Evolutionary conservation across 2,329 filamentous ascomycete genomes (phyloP).

Genomic region (Pyricularia grisea): DNA sequence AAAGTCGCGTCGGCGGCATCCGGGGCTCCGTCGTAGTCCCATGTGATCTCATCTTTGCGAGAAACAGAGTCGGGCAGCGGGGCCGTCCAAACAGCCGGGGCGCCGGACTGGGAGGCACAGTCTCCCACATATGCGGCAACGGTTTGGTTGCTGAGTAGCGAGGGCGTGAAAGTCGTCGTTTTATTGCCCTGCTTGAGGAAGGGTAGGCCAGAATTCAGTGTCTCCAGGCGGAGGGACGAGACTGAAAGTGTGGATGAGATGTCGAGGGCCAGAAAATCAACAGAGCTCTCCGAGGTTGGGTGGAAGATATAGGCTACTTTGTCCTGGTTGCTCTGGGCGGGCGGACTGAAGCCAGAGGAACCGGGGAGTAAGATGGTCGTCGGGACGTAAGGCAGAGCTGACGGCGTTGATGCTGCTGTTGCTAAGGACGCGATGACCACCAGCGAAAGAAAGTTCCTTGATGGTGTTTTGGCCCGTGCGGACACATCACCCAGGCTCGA

Average conservation of each 20-base stretch:
- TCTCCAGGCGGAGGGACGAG: slow-evolving; percentile 32
- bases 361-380: slow-evolving; percentile 58
- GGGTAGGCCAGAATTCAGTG: slow-evolving; percentile 47
- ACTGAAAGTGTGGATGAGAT: slow-evolving; percentile 47
- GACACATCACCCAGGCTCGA: not conserved
- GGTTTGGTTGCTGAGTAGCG: slow-evolving; percentile 57
- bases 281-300: slow-evolving; percentile 30
- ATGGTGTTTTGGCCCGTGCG: not conserved
- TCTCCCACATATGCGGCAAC: slow-evolving; percentile 67
- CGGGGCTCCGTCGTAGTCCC: slow-evolving; percentile 24
- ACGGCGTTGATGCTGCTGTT: slow-evolving; percentile 19
- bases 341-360: slow-evolving; percentile 28
- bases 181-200: slow-evolving; percentile 45
- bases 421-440: not conserved
- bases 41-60: slow-evolving; percentile 26
- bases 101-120: slow-evolving; percentile 41
- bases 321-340: slow-evolving; percentile 18
- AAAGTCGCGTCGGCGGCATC: not conserved
- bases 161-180: slow-evolving; percentile 54
- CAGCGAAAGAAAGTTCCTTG: not conserved
- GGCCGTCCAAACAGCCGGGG: slow-evolving; percentile 60
- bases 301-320: slow-evolving; percentile 58
- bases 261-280: slow-evolving; percentile 56
- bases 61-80: slow-evolving; percentile 29
- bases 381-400: slow-evolving; percentile 64